Conservation (phyloP, 1,284 basidiomycete genomes). For the Puccinia polysora region DNA sequence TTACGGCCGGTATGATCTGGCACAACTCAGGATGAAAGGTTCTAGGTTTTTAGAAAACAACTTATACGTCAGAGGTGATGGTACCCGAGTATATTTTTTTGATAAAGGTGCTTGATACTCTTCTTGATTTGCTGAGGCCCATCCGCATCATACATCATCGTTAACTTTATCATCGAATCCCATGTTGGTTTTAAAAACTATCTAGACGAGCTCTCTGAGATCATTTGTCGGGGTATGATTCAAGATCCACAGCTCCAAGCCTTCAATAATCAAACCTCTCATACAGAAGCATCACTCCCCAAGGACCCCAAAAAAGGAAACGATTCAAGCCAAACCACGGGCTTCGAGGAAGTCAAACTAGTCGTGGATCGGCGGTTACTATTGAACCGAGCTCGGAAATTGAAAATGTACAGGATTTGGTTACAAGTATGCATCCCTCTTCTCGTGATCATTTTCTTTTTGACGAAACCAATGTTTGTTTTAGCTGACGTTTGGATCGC, state of each 20-base stretch:
- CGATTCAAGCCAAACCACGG: neutral
- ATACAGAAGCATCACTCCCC: neutral
- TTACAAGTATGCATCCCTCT: constrained; percentile 46
- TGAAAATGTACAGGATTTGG: constrained; percentile 78
- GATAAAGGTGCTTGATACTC: constrained; percentile 62
- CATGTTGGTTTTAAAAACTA: no score
- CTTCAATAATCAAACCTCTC: constrained; percentile 51
- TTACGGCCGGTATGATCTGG: constrained; percentile 89
- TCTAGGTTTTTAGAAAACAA: constrained; percentile 76
- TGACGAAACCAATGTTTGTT: neutral
- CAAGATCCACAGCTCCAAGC: constrained; percentile 44
- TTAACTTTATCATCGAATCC: no score
- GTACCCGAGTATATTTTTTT: constrained; percentile 94
- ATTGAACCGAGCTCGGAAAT: constrained; percentile 81
- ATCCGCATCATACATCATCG: no score
- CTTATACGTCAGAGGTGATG: constrained; percentile 91
- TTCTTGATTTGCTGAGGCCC: no score
- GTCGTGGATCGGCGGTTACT: constrained; percentile 83
- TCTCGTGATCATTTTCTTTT: neutral
- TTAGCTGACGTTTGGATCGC: neutral
- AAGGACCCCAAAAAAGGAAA: neutral
- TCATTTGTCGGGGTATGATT: constrained; percentile 64
- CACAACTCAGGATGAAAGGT: constrained; percentile 86
- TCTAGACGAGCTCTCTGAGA: constrained; percentile 73
- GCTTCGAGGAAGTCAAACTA: constrained; percentile 68